These are phyloP conservation scores for Vitis hybrid DNA, from an alignment of 177 flowering plant species.

Conservation along the genomic window DNA sequence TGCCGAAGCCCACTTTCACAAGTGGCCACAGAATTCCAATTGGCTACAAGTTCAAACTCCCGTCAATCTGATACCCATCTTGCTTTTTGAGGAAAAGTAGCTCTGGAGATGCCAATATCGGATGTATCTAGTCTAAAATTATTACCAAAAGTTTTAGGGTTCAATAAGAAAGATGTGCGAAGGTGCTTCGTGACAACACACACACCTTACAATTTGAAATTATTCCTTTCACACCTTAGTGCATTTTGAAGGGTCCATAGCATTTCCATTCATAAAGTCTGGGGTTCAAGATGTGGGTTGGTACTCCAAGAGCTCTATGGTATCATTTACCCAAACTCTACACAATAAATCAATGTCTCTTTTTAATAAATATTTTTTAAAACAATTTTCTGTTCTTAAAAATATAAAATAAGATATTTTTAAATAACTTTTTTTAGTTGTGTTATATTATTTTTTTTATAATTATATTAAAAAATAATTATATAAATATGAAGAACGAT, in stretches of 20 bases:
- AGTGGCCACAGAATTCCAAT: slow-evolving; percentile 7
- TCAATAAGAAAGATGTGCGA: not conserved
- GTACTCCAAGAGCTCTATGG: too few species aligned
- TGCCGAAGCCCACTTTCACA: slow-evolving; percentile 3
- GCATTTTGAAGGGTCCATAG: not conserved
- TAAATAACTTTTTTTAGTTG: too few species aligned
- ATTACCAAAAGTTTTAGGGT: not conserved
- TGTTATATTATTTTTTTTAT: too few species aligned
- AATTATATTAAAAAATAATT: too few species aligned
- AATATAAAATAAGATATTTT: too few species aligned
- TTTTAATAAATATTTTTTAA: too few species aligned
- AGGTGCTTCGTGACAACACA: not conserved
- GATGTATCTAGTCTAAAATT: not conserved
- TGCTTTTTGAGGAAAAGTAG: slow-evolving; percentile 12
- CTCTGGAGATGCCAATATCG: slow-evolving; percentile 14
- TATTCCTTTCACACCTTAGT: slow-evolving; percentile 25
- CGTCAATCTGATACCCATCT: slow-evolving; percentile 5
- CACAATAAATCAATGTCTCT: too few species aligned
- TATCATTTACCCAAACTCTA: too few species aligned
- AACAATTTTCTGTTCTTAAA: too few species aligned
- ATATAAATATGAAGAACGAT: accelerated
- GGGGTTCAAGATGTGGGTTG: too few species aligned
- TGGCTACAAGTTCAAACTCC: slow-evolving; percentile 7
- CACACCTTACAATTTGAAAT: not conserved
- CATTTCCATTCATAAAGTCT: not conserved